Percentiles rank a stretch among this genome's conserved stretches.
phyloP scores from a whole-genome alignment of 176 grass and related monocot species.

The Guadua angustifolia region DNA sequence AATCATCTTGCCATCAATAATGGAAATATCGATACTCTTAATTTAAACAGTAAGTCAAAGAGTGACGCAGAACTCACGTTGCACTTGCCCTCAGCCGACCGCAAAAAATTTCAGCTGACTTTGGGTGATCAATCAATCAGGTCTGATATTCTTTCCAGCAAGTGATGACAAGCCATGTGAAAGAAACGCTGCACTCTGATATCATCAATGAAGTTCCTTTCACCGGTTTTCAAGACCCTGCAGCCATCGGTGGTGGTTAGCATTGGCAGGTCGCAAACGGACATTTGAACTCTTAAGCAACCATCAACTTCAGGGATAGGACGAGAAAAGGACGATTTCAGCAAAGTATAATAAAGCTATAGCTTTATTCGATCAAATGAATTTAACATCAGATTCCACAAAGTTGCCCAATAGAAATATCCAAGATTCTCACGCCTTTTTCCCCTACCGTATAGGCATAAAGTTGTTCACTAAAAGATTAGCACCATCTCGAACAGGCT shows the following conservation, averaged over 20 bases:
- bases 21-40: constrained; percentile 22
- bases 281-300: constrained; percentile 59
- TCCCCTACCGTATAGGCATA: constrained; percentile 30
- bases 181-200: constrained; percentile 29
- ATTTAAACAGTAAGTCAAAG: constrained; percentile 40
- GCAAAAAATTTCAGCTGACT: constrained; percentile 27
- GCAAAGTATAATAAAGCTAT: constrained; percentile 24
- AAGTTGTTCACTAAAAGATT: constrained; percentile 45
- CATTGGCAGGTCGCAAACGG: constrained; percentile 43
- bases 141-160: constrained; percentile 41
- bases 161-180: constrained; percentile 42
- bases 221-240: constrained; percentile 44
- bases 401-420: constrained; percentile 43
- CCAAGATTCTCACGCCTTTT: constrained; percentile 49
- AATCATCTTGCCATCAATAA: constrained; percentile 13
- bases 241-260: constrained; percentile 49
- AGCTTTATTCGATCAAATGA: constrained; percentile 53
- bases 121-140: constrained; percentile 33
- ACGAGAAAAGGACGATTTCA: constrained; percentile 48
- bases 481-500: constrained; percentile 21
- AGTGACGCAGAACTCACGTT: constrained; percentile 45
- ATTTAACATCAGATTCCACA: constrained; percentile 57
- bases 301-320: constrained; percentile 51
- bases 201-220: constrained; percentile 52
- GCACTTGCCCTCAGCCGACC: constrained; percentile 34